Evolutionary conservation across 495 filamentous ascomycete species (phyloP), one percentile per base, ranked within the genome.

Genomic region (Pseudotulostoma volvatum): DNA sequence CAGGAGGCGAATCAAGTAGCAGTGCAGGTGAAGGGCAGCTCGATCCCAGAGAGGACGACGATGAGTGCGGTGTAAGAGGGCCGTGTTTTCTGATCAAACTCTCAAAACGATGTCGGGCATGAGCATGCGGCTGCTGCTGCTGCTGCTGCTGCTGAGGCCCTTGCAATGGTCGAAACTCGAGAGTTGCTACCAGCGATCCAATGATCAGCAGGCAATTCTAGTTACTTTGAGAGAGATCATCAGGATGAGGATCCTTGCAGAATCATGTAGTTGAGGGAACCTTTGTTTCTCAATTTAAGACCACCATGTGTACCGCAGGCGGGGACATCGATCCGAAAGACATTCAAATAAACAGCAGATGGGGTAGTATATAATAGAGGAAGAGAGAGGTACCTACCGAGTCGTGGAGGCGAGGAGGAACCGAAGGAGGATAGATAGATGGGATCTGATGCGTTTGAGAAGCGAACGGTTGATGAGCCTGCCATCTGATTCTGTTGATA

Each of bases 31-130:
- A 65, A 66, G 46, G 61, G 23, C 70, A 67, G 17, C 79, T 86
- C 34, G 84, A 84, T 38, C 87, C 79, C 70, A 67, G 64, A 36
- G 84, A 92, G 45, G 76, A 77, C 11, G 59, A 66, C 43, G 80
- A 88, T 21, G 79, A 77, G 60, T 84, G 80, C 44, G 59, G 60
- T 43, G 60, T 63, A 52, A 60, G 62, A 54, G 57, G 57, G 35
- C 60, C 60, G 60, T 64, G 60, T 44, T 56, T 59, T 37, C 52
- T 48, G 40, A 64, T 60, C 45, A 63, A 79, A 37, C 77, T 87
- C 51, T 87, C 79, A 41, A 80, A 81, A 36, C 57, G 86, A 34
- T 70, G 64, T 38, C 81, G 79, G 18, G 85, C 83, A 53, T 78
- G 79, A 33, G 79, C 76, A 72, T 43, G 70, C 23, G 37, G 37